Base-by-base conservation (phyloP, 2,329 filamentous ascomycete species). In the Penicillium digitatum region DNA sequence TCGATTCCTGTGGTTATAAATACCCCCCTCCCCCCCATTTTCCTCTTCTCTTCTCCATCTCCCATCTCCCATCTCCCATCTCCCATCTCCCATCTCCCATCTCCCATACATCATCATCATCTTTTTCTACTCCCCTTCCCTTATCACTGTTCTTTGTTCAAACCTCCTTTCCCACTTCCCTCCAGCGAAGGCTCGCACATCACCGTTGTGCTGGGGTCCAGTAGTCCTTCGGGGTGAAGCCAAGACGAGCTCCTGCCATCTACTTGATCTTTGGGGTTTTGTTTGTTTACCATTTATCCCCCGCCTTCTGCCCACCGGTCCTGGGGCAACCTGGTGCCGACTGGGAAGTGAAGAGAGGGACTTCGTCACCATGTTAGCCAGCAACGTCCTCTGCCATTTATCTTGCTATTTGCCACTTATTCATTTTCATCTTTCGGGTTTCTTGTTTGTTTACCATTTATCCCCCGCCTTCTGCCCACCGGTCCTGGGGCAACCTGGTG, bases 121-220 rank as follows among this genome's bases (percentile, higher is more conserved):
- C 16, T 31, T 22, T 12, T 8, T 24, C 10, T 16, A 22, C 26
- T 16, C n/a, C 24, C 12, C 2, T 7, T 26, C 16, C 24, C 29
- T 32, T 31, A 1, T 32, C 27, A 8, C 14, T n/a, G 18, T 9
- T 10, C 16, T 31, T 18, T 37, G 12, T 38, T 38, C 20, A 20
- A 24, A 39, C 31, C 14, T 8, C 8, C 16, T 34, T 5, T 32
- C 14, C 16, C 26, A 32, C 16, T 34, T 12, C 3, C 5, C 48
- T 48, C 51, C 44, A 48, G 43, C 49, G 42, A 43, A 20, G 45
- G 52, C 53, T 59, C 48, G 51, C 48, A 59, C 57, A 52, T 59
- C 48, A 57, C 22, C 57, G 57, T 51, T 55, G 52, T 60, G 51
- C 45, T 49, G 44, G 48, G 52, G 57, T 57, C 48, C 48, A 60